These are phyloP conservation scores for Bolboschoenus planiculmis DNA, from an alignment of 176 grass and related monocot genomes.

Conservation along the genomic window DNA sequence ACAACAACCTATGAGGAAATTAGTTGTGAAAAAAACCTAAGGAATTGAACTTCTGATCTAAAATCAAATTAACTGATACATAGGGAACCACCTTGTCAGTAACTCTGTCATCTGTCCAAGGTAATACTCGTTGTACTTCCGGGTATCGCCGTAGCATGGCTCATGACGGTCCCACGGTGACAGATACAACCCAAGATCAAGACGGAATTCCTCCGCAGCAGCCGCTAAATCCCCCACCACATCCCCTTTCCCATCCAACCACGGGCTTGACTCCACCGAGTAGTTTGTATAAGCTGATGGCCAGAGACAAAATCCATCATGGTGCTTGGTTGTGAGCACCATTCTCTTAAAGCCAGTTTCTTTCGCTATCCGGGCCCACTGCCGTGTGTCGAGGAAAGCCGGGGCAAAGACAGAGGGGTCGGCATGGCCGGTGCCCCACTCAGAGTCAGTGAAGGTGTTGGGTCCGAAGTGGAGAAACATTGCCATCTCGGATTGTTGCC, in stretches of 20 bases:
- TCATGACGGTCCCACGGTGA: conserved; percentile 95
- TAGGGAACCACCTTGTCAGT: conserved; percentile 51
- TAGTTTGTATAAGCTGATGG: conserved; percentile 81
- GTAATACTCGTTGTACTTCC: conserved; percentile 80
- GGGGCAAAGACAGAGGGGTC: conserved; percentile 66
- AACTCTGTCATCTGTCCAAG: conserved; percentile 81
- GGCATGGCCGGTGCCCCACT: conserved; percentile 72
- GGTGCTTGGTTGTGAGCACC: conserved; percentile 88
- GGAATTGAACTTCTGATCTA: background rate
- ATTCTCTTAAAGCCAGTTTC: conserved; percentile 54
- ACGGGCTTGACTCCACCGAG: conserved; percentile 64
- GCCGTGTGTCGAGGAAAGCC: conserved; percentile 54
- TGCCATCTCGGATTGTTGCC: conserved; percentile 92
- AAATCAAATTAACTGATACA: background rate
- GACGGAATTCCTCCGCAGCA: conserved; percentile 40
- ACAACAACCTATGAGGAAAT: background rate
- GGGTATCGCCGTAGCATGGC: conserved; percentile 56
- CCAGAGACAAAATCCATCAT: conserved; percentile 98
- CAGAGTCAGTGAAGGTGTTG: conserved; percentile 97
- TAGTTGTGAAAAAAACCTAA: background rate
- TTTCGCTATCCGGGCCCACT: conserved; percentile 66
- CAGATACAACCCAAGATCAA: conserved; percentile 73
- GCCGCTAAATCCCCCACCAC: conserved; percentile 55
- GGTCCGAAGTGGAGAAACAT: conserved; percentile 92
- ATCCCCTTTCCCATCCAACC: conserved; percentile 57